Conservation (phyloP, 495 filamentous ascomycete genomes). For the Daldinia concentrica region DNA sequence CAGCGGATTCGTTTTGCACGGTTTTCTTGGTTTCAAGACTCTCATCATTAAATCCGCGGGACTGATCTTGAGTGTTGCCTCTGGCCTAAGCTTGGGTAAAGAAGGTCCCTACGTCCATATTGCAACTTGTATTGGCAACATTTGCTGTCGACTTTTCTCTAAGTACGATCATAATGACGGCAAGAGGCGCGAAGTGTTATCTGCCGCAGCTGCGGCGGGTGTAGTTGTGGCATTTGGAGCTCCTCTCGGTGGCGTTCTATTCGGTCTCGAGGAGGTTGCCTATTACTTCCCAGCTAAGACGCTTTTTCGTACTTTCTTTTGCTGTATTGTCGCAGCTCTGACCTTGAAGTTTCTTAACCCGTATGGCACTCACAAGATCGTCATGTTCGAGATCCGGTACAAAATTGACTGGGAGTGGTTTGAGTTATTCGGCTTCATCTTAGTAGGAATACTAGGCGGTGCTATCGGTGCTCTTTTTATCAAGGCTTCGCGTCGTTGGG, state of each 20-base stretch:
- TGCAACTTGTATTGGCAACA: slow-evolving; percentile 94
- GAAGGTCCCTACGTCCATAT: slow-evolving; percentile 99
- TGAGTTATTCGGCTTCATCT: slow-evolving; percentile 84
- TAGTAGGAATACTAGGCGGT: slow-evolving; percentile 86
- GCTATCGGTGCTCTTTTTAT: slow-evolving; percentile 91
- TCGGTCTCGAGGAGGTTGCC: slow-evolving; percentile 95
- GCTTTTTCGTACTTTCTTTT: slow-evolving; percentile 97
- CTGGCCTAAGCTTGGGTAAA: slow-evolving; percentile 92
- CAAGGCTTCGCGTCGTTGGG: slow-evolving; percentile 92
- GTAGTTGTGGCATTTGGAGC: slow-evolving; percentile 98
- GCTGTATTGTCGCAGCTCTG: slow-evolving; percentile 90
- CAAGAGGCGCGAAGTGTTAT: slow-evolving; percentile 86
- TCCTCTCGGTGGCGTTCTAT: slow-evolving; percentile 95
- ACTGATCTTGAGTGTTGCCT: slow-evolving; percentile 87
- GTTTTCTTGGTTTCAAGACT: slow-evolving; percentile 90
- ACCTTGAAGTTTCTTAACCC: slow-evolving; percentile 95
- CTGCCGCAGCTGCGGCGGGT: slow-evolving; percentile 91
- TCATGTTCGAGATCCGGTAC: slow-evolving; percentile 94
- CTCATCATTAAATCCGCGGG: slow-evolving; percentile 86
- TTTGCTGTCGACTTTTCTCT: slow-evolving; percentile 87
- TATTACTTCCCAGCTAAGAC: slow-evolving; percentile 99
- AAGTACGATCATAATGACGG: slow-evolving; percentile 97
- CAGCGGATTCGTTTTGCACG: slow-evolving; percentile 96
- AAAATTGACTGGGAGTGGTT: slow-evolving; percentile 94
- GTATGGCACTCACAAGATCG: slow-evolving; percentile 95